Evolutionary conservation across 2,329 filamentous ascomycete species (phyloP).

Genomic region (Fusarium concolor): DNA sequence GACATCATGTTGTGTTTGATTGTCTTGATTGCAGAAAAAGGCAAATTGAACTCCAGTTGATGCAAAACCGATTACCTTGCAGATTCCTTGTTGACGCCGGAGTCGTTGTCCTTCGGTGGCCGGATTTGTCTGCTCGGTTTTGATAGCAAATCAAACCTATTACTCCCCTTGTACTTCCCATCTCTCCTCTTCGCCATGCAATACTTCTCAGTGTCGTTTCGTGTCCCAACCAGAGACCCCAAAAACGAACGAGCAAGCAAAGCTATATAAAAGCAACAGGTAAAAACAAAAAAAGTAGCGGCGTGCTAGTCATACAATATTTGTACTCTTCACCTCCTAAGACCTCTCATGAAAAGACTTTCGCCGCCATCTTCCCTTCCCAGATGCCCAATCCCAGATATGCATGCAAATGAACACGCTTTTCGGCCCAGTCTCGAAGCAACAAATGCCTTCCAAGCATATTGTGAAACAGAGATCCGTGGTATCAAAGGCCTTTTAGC

Average conservation of each 20-base stretch:
- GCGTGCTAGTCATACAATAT: conserved; percentile 51
- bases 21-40: conserved; percentile 40
- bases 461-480: conserved; percentile 43
- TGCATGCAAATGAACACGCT: conserved; percentile 57
- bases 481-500: conserved; percentile 49
- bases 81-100: conserved; percentile 35
- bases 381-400: conserved; percentile 54
- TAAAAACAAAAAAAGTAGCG: conserved; percentile 39
- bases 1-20: conserved; percentile 41
- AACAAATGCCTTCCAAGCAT: conserved; percentile 50
- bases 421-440: conserved; percentile 53
- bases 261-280: conserved; percentile 34
- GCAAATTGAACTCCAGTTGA: conserved; percentile 47
- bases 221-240: conserved; percentile 7
- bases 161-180: conserved; percentile 36
- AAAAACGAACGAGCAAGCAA: conserved; percentile 19
- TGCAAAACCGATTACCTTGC: conserved; percentile 43
- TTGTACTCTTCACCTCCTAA: conserved; percentile 40
- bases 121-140: conserved; percentile 41
- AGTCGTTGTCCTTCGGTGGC: conserved; percentile 28
- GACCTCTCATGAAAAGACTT: conserved; percentile 40
- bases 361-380: conserved; percentile 44
- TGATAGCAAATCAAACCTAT: conserved; percentile 45
- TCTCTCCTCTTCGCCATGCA: conserved; percentile 13
- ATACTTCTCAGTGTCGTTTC: conserved; percentile 14